Evolutionary conservation across 179 eudicot genomes (phyloP), one percentile per base, ranked within the genome.

Genomic region (Spergularia azorica): DNA sequence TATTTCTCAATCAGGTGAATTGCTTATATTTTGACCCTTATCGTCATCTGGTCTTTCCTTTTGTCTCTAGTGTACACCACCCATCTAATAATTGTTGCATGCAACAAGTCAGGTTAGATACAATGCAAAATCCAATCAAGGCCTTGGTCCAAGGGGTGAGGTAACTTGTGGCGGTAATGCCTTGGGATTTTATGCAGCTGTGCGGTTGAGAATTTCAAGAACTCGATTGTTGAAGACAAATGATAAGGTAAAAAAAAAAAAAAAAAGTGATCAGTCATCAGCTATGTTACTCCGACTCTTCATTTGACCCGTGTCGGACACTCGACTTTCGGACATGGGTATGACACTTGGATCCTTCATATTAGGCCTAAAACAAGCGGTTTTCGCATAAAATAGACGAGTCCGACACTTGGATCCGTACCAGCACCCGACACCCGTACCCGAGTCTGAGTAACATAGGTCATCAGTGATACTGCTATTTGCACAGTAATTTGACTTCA

Each of bases 131-230:
- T 70, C 89, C n/a, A 80, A 52, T 48, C 84, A 79, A 78, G 88
- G 91, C 21, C 83, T 87, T 81, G 84, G 84, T 61, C 86, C 59
- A 63, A 77, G 80, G 63, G 91, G 85, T 13, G 93, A 87, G 75
- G 87, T 83, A 66, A 94, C 99, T 75, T 92, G 92, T 86, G 99
- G 98, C 4, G 99, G 99, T 66, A 96, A 94, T 85, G 94, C 97
- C 67, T 82, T 96, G 80, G 91, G 84, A 73, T 96, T 96, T 61
- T 92, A 96, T 82, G 94, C 99, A 70, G 98, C 97, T 13, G 81
- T 92, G 69, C 85, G 99, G 66, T 63, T 96, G 90, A 91, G 90
- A 81, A 85, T 89, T 76, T 86, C 85, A 59, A 90, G 97, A 82
- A 90, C 81, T 63, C 84, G 81, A 73, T 79, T 94, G 85, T 82